Conservation (phyloP, 371 early-diverging fungal genomes). For the Mucor lusitanicus region DNA sequence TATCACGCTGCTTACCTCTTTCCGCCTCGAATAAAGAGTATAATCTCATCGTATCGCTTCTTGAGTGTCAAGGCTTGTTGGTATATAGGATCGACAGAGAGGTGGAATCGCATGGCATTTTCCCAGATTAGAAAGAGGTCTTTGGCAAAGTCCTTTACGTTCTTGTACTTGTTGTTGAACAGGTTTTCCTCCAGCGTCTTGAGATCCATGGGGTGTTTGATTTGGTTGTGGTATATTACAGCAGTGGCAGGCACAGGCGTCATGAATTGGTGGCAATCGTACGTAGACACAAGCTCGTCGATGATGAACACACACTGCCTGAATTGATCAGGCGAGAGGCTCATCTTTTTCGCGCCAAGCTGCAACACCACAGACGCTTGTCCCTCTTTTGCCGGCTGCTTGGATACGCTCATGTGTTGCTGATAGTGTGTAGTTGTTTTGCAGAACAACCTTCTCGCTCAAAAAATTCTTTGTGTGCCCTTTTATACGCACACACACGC, state of each 20-base stretch:
- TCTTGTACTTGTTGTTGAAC: slow-evolving; percentile 26
- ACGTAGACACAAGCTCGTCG: slow-evolving; percentile 36
- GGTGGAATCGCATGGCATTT: slow-evolving; percentile 42
- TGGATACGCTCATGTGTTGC: neutral
- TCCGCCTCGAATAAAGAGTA: slow-evolving; percentile 14
- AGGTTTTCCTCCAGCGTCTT: slow-evolving; percentile 37
- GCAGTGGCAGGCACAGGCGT: slow-evolving; percentile 37
- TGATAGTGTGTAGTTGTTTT: neutral
- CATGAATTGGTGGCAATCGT: slow-evolving; percentile 35
- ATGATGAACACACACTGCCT: slow-evolving; percentile 36
- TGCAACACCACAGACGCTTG: neutral
- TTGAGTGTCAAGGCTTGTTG: slow-evolving; percentile 29
- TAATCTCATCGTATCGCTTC: slow-evolving; percentile 12
- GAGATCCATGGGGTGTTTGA: slow-evolving; percentile 46
- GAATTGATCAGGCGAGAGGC: slow-evolving; percentile 9
- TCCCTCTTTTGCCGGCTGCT: neutral
- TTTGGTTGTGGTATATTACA: slow-evolving; percentile 33
- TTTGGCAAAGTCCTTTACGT: slow-evolving; percentile 27
- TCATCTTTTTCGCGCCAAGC: neutral
- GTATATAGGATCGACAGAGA: slow-evolving; percentile 34
- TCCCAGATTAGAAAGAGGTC: slow-evolving; percentile 48
- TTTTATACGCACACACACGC: neutral
- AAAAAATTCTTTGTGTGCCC: neutral
- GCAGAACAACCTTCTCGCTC: neutral
- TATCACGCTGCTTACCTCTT: slow-evolving; percentile 2